Evolutionary conservation across 495 filamentous ascomycete genomes (phyloP).

Genomic region (Corynascus novoguineensis): DNA sequence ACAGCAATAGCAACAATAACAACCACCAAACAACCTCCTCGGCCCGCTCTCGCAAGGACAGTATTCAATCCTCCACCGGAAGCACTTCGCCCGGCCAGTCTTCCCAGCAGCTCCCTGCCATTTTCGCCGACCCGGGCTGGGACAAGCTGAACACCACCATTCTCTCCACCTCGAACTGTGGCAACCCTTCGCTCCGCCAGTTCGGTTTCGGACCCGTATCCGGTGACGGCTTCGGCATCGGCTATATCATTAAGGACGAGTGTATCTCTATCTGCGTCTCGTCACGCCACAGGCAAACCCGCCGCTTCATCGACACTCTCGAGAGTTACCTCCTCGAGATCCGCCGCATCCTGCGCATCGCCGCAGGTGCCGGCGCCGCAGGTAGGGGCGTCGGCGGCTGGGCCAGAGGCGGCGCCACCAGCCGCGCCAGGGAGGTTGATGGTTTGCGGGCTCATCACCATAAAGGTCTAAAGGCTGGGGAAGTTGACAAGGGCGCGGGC

Average conservation of each 20-base stretch:
- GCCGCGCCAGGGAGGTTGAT: slow-evolving; percentile 43
- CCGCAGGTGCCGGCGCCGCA: slow-evolving; percentile 40
- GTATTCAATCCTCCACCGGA: slow-evolving; percentile 30
- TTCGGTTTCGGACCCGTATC: slow-evolving; percentile 96
- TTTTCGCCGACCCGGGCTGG: slow-evolving; percentile 89
- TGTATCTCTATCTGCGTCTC: slow-evolving; percentile 84
- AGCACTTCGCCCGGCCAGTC: neutral
- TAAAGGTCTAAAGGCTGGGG: neutral
- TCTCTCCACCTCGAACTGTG: slow-evolving; percentile 95
- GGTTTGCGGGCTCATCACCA: slow-evolving; percentile 6
- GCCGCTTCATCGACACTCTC: slow-evolving; percentile 79
- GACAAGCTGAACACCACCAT: slow-evolving; percentile 94
- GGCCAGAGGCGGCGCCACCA: slow-evolving; percentile 16
- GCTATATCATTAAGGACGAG: slow-evolving; percentile 99
- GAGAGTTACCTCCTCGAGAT: slow-evolving; percentile 89
- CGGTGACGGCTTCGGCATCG: slow-evolving; percentile 93
- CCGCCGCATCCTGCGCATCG: slow-evolving; percentile 68
- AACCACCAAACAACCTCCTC: slow-evolving; percentile 9
- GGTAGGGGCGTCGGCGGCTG: slow-evolving; percentile 15
- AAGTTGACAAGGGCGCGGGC: neutral
- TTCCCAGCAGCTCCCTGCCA: slow-evolving; percentile 54
- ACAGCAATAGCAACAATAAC: slow-evolving; percentile 24
- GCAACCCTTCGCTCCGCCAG: slow-evolving; percentile 91
- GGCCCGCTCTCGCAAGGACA: slow-evolving; percentile 32
- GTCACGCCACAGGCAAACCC: slow-evolving; percentile 88